Evolutionary conservation across 2,329 filamentous ascomycete genomes (phyloP).

Genomic region (Fonsecaea erecta): DNA sequence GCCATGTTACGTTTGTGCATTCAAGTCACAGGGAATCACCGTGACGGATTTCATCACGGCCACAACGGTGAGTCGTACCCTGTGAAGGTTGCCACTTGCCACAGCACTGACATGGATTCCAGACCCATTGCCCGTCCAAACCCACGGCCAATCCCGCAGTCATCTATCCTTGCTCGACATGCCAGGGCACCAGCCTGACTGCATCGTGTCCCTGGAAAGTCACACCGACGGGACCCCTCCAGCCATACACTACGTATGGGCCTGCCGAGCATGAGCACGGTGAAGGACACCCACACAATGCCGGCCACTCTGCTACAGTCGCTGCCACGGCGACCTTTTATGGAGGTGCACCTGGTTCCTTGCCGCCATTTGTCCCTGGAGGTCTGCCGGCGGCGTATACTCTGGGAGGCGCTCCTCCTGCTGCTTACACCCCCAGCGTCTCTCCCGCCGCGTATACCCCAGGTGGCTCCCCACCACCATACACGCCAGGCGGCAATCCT

Average conservation of each 20-base stretch:
- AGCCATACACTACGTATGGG: constrained; percentile 6
- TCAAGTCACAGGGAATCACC: neutral
- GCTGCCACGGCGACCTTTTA: neutral
- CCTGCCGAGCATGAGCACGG: neutral
- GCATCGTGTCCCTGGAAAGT: constrained; percentile 5
- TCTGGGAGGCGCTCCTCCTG: neutral
- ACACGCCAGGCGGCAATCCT: too few relatives aligned
- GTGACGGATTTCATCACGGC: constrained; percentile 2
- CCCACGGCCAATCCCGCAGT: neutral
- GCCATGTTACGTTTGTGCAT: constrained; percentile 3
- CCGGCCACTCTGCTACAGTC: neutral
- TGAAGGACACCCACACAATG: neutral
- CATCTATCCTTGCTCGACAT: constrained; percentile 6
- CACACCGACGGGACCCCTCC: neutral
- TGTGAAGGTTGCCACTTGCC: neutral
- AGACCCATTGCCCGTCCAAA: neutral
- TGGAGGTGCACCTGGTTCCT: neutral
- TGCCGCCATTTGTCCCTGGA: neutral
- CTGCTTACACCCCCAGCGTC: neutral
- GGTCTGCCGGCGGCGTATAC: neutral
- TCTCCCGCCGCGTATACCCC: neutral
- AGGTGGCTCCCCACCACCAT: too few relatives aligned
- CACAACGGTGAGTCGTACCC: neutral
- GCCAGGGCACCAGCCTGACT: constrained; percentile 1
- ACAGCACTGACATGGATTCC: neutral